Evolutionary conservation across 2,329 filamentous ascomycete species (phyloP).

Genomic region (Alternaria ethzedia): DNA sequence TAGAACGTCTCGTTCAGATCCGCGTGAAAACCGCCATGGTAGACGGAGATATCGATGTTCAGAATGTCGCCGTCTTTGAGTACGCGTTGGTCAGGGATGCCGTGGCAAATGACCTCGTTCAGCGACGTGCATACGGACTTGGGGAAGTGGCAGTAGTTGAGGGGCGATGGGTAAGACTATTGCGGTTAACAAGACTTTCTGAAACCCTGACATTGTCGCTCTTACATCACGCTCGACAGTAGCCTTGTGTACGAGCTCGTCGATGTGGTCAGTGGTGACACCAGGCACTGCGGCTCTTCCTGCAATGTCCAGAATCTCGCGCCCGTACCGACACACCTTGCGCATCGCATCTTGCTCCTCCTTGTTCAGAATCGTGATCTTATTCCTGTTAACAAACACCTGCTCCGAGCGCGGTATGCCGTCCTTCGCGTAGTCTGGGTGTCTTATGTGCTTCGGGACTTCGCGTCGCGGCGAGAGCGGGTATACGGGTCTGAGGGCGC

Average conservation of each 20-base stretch:
- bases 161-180: constrained; percentile 89
- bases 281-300: constrained; percentile 85
- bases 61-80: constrained; percentile 93
- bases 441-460: constrained; percentile 79
- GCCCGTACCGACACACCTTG: constrained; percentile 83
- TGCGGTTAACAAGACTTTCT: constrained; percentile 18
- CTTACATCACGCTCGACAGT: constrained; percentile 90
- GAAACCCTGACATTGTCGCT: background rate
- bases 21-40: constrained; percentile 92
- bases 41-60: constrained; percentile 95
- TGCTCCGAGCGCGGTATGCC: constrained; percentile 74
- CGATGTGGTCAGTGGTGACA: constrained; percentile 93
- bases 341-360: constrained; percentile 88
- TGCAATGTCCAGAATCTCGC: constrained; percentile 92
- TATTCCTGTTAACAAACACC: constrained; percentile 73
- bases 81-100: constrained; percentile 89
- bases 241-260: constrained; percentile 93
- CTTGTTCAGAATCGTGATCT: constrained; percentile 81
- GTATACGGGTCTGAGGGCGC: constrained; percentile 83
- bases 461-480: constrained; percentile 48
- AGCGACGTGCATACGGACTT: constrained; percentile 97
- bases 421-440: constrained; percentile 87
- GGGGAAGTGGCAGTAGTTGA: constrained; percentile 96
- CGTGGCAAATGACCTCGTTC: constrained; percentile 98
- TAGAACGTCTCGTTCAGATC: constrained; percentile 99